A percentile compares a stretch with the other conserved stretches of the same genome.
Conservation (phyloP, 108 stramenopile genomes). For the Skeletonema costatum region DNA sequence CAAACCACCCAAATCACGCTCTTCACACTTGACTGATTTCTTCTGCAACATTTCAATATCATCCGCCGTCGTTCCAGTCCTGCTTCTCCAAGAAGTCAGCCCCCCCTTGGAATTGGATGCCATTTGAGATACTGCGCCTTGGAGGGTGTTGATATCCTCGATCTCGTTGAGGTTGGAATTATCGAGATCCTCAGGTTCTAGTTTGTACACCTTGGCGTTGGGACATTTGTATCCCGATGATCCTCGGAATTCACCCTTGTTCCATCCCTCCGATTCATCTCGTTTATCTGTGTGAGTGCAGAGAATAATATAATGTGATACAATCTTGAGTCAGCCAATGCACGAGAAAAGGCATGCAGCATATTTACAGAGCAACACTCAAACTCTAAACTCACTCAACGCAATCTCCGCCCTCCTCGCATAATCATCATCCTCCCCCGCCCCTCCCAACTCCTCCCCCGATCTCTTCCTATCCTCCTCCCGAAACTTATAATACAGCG, state of each 20-base stretch:
- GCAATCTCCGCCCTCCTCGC: conserved; percentile 13
- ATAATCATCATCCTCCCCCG: conserved; percentile 11
- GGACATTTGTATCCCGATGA: conserved; percentile 36
- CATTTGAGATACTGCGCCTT: conserved; percentile 45
- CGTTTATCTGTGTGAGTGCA: conserved; percentile 13
- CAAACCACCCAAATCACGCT: conserved; percentile 26
- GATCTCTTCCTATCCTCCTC: not conserved
- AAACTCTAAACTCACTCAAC: conserved; percentile 15
- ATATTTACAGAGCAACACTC: not conserved
- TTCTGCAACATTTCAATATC: conserved; percentile 49
- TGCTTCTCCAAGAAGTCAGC: conserved; percentile 26
- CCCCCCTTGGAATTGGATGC: conserved; percentile 13
- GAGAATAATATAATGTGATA: not conserved
- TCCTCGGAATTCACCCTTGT: conserved; percentile 30
- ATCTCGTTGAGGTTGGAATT: conserved; percentile 41
- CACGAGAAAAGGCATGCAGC: not conserved
- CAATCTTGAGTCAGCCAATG: not conserved
- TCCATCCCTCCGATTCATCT: conserved; percentile 37
- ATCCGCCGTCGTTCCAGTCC: conserved; percentile 28
- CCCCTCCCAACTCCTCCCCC: not conserved
- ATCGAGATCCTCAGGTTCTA: conserved; percentile 53
- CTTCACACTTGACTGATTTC: conserved; percentile 39
- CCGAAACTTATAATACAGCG: conserved; percentile 35
- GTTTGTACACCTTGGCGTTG: conserved; percentile 23
- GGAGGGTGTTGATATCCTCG: conserved; percentile 49